A percentile compares a stretch with the other conserved stretches of the same genome.
phyloP scores from a whole-genome alignment of 225 moss, liverwort and hornwort species.

The Bryoerythrophyllum caledonicum region DNA sequence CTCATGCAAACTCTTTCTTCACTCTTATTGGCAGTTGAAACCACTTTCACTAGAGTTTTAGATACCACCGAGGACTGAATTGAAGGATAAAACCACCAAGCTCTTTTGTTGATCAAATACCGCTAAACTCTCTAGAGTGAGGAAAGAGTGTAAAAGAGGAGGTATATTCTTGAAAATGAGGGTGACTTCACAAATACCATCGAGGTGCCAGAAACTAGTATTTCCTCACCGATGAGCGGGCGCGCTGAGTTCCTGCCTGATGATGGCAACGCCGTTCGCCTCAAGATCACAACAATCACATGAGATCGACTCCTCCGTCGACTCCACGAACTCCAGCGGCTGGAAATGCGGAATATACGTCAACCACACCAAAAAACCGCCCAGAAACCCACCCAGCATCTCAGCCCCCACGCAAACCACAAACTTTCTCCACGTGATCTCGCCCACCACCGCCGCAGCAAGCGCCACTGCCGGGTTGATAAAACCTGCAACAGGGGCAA shows the following conservation, averaged over 20 bases:
- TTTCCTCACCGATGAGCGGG: constrained; percentile 43
- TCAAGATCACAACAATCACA: constrained; percentile 60
- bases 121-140: too few relatives aligned
- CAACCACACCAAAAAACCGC: constrained; percentile 47
- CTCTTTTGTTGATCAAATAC: too few relatives aligned
- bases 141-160: too few relatives aligned
- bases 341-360: constrained; percentile 58
- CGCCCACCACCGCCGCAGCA: constrained; percentile 46
- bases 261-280: constrained; percentile 49
- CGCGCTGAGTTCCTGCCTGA: constrained; percentile 53
- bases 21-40: too few relatives aligned
- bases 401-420: constrained; percentile 30
- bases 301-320: constrained; percentile 18
- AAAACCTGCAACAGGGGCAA: constrained; percentile 19
- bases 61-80: too few relatives aligned
- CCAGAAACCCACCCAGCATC: constrained; percentile 49
- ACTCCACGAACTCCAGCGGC: constrained; percentile 40
- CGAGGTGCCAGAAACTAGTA: too few relatives aligned
- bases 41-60: too few relatives aligned
- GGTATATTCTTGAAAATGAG: too few relatives aligned
- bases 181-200: too few relatives aligned
- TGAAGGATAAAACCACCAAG: too few relatives aligned
- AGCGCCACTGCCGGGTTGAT: constrained; percentile 51
- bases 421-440: constrained; percentile 37
- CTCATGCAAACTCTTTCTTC: too few relatives aligned